Percentiles rank a stretch among this genome's conserved stretches.
Conservation (phyloP, 2,329 filamentous ascomycete species). For the Geoglossum cookeanum region DNA sequence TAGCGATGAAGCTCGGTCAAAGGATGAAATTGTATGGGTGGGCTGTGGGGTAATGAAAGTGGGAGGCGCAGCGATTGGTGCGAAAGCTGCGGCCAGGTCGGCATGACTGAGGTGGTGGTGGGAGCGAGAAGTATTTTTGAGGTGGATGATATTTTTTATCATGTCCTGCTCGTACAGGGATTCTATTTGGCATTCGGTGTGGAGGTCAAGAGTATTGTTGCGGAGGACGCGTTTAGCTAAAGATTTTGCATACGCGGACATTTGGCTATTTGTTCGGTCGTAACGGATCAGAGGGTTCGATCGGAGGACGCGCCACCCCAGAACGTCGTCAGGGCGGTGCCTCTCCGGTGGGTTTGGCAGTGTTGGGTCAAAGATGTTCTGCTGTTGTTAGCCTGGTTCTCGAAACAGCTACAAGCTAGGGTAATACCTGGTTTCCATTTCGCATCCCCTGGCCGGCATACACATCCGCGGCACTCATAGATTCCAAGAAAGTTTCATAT, state of each 20-base stretch:
- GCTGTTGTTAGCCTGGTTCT: slow-evolving; percentile 11
- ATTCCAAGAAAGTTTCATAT: slow-evolving; percentile 35
- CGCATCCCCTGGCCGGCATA: slow-evolving; percentile 32
- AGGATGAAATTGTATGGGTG: slow-evolving; percentile 34
- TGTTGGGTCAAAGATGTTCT: slow-evolving; percentile 41
- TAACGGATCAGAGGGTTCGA: slow-evolving; percentile 12
- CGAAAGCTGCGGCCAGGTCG: slow-evolving; percentile 30
- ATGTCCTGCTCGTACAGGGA: slow-evolving; percentile 1
- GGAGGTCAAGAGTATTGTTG: neutral
- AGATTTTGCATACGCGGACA: neutral
- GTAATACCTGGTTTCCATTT: slow-evolving; percentile 18
- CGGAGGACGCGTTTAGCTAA: neutral
- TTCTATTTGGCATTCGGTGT: neutral
- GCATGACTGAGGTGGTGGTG: slow-evolving; percentile 17
- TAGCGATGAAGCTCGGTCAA: slow-evolving; percentile 49
- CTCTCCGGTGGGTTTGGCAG: slow-evolving; percentile 37
- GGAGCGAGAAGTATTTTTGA: slow-evolving; percentile 15
- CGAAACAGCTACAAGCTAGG: neutral
- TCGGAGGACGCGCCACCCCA: slow-evolving; percentile 34
- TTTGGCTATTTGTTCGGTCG: neutral
- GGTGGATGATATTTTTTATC: slow-evolving; percentile 10
- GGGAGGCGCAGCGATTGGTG: slow-evolving; percentile 27
- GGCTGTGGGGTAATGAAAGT: slow-evolving; percentile 23
- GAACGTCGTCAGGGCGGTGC: slow-evolving; percentile 33
- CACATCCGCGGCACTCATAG: slow-evolving; percentile 47